A percentile compares a stretch with the other conserved stretches of the same genome.
These are phyloP conservation scores for Hyaloscypha bicolor DNA, from an alignment of 495 filamentous ascomycete genomes.

Conservation along the genomic window DNA sequence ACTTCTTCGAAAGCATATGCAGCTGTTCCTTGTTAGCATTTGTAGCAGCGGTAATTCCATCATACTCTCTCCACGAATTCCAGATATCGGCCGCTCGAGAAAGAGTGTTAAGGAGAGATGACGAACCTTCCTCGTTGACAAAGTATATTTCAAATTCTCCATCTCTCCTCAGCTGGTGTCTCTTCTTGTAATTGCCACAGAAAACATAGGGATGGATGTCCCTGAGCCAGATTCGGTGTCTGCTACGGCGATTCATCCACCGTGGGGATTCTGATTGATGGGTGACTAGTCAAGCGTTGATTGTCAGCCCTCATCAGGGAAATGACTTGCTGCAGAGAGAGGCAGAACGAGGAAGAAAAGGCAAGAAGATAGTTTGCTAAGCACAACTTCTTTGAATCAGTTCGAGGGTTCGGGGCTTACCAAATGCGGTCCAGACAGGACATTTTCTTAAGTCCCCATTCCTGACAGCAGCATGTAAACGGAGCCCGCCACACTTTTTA, in stretches of 20 bases:
- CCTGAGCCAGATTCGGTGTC: constrained; percentile 59
- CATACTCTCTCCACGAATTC: neutral
- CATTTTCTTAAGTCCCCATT: constrained; percentile 51
- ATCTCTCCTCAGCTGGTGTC: constrained; percentile 26
- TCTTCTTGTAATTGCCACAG: constrained; percentile 54
- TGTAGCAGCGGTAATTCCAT: neutral
- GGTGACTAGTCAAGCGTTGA: constrained; percentile 49
- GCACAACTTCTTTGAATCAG: too few species aligned
- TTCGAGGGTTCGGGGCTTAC: constrained; percentile 36
- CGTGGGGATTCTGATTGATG: constrained; percentile 54
- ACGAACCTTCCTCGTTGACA: constrained; percentile 24
- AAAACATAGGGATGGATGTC: constrained; percentile 66
- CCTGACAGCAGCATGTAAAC: constrained; percentile 53
- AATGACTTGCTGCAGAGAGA: neutral
- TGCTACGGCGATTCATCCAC: constrained; percentile 57
- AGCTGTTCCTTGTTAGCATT: constrained; percentile 16
- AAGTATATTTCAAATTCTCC: constrained; percentile 33
- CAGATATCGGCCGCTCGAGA: neutral
- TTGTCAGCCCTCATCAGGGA: neutral
- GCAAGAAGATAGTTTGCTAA: neutral
- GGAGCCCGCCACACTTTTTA: constrained; percentile 58
- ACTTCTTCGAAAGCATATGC: constrained; percentile 30
- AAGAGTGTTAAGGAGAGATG: neutral
- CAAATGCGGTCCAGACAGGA: constrained; percentile 78
- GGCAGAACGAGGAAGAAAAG: neutral